phyloP scores from a whole-genome alignment of 192 early-diverging fungal genomes.

The Endogone sp. region DNA sequence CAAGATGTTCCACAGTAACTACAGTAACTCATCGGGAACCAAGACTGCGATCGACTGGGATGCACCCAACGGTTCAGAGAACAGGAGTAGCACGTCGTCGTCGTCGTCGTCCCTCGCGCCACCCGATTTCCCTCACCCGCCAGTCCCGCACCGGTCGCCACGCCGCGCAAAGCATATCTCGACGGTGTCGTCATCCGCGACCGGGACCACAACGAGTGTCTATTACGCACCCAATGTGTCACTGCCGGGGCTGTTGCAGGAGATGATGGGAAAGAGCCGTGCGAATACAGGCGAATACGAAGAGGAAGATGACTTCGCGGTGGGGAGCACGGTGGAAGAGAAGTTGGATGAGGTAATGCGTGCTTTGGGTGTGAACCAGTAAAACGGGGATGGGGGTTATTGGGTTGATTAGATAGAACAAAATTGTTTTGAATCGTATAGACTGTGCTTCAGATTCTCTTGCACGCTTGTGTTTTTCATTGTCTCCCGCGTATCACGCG shows the following conservation, averaged over 20 bases:
- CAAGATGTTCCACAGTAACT: not conserved
- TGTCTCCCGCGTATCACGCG: not conserved
- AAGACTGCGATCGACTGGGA: not conserved
- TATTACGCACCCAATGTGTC: constrained; percentile 2
- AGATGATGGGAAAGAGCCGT: not conserved
- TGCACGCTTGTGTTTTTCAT: too few relatives aligned
- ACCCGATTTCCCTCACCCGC: not conserved
- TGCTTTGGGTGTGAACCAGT: not conserved
- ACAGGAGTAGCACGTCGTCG: not conserved
- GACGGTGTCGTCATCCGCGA: not conserved
- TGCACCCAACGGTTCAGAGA: not conserved
- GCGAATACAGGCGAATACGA: not conserved
- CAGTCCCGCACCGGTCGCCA: not conserved
- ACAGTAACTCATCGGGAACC: not conserved
- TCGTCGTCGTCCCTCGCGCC: not conserved
- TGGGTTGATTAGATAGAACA: not conserved
- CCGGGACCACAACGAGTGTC: not conserved
- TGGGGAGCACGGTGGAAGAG: not conserved
- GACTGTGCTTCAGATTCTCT: too few relatives aligned
- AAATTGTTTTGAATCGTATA: not conserved
- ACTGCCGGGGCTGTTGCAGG: not conserved
- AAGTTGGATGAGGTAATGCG: constrained; percentile 4
- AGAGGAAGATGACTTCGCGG: not conserved
- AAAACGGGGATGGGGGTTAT: not conserved
- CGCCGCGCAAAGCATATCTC: not conserved